These are phyloP conservation scores for Rhodamnia argentea DNA, from an alignment of 345 rosid species.

Conservation along the genomic window DNA sequence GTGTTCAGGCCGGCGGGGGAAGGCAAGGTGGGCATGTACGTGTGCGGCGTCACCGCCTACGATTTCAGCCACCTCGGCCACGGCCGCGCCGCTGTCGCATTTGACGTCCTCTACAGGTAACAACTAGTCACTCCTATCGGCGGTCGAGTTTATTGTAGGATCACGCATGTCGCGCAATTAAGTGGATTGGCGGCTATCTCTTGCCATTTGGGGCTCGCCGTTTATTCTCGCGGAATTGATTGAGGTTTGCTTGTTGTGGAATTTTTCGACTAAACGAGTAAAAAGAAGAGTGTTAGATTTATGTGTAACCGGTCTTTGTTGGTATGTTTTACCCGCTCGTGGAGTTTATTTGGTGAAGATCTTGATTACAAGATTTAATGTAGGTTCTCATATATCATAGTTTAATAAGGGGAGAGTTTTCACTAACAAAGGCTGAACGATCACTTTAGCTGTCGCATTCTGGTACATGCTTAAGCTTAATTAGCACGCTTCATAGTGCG, in stretches of 20 bases:
- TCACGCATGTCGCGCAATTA: neutral
- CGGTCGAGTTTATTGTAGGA: neutral
- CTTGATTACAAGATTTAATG: neutral
- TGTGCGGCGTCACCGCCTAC: conserved; percentile 87
- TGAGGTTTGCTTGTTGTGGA: neutral
- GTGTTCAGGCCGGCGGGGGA: conserved; percentile 33
- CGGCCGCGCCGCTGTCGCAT: conserved; percentile 81
- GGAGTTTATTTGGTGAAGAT: neutral
- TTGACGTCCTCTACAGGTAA: conserved; percentile 75
- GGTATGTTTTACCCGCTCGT: neutral
- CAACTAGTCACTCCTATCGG: neutral
- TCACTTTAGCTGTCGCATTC: neutral
- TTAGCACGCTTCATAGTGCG: neutral
- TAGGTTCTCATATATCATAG: neutral
- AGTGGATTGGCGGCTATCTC: neutral
- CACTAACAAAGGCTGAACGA: neutral
- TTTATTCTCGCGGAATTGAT: neutral
- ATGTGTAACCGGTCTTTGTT: neutral
- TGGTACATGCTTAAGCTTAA: neutral
- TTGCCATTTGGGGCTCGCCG: neutral
- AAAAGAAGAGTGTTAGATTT: neutral
- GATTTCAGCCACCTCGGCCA: conserved; percentile 88
- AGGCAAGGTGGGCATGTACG: conserved; percentile 67
- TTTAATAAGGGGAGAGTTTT: neutral
- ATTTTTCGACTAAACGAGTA: neutral